phyloP scores from a whole-genome alignment of 2,329 filamentous ascomycete species.

The Raffaelea albimanens region DNA sequence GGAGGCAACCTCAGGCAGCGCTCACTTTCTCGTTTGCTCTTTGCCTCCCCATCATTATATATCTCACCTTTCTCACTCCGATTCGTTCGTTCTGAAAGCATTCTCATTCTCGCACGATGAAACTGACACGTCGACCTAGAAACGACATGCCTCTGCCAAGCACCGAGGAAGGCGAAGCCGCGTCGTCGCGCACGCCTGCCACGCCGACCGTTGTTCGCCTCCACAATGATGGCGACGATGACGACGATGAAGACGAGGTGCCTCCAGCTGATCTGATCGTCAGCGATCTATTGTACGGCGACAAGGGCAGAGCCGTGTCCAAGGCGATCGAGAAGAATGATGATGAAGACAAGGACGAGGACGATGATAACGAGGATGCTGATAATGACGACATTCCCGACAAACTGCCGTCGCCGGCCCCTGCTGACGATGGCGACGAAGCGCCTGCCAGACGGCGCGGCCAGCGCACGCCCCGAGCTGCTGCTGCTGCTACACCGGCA shows the following conservation, averaged over 20 bases:
- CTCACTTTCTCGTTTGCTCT: neutral
- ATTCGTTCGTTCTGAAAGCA: neutral
- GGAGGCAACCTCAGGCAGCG: too few relatives aligned
- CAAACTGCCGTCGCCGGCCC: too few relatives aligned
- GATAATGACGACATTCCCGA: neutral
- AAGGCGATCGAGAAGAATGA: neutral
- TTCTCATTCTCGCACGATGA: too few relatives aligned
- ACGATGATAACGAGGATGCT: neutral
- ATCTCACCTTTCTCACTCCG: too few relatives aligned
- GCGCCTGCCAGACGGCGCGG: neutral
- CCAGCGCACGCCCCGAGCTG: neutral
- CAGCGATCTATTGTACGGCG: neutral
- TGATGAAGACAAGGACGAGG: neutral
- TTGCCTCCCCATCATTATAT: neutral
- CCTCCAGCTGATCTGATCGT: neutral
- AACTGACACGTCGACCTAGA: neutral
- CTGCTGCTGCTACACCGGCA: neutral
- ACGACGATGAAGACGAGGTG: neutral
- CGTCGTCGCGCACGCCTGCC: neutral
- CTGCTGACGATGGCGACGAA: neutral
- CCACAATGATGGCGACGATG: neutral
- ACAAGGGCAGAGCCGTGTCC: neutral
- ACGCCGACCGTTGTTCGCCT: neutral
- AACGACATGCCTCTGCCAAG: neutral
- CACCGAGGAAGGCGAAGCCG: neutral